Base-by-base conservation (phyloP, 176 grass and related monocot genomes). In the Carex cristatella region DNA sequence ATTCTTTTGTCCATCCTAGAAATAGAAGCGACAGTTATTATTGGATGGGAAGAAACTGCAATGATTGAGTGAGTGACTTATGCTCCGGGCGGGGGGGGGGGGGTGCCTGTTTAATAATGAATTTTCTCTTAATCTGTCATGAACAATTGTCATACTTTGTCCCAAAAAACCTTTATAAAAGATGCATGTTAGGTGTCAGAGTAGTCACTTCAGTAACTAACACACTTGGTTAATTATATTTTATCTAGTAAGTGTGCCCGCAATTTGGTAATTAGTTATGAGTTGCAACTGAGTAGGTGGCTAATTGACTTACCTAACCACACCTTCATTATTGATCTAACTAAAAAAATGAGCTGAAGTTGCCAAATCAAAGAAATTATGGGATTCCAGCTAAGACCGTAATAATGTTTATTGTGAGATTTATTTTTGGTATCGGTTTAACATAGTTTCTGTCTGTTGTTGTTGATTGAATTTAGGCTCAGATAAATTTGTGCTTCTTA, bases 151-250 rank as follows among this genome's bases (percentile, higher is more conserved):
- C 23, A 76, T 76, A 53, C 28, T 32, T 58, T 51, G 23, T 53
- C 51, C 42, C 12, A 58, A 14, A 57, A 79, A 57, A 51, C 11
- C 74, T 79, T 57, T 55, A 79, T 79, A 35, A 28, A 81, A 69
- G 28, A 68, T 33, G 15, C 19, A 18, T 7, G 53, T 49, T 66
- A 33, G 37, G 61, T 32, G 42, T 8, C 51, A 69, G 61, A 53
- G 16, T 49, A 51, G 14, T 65, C 30, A 67, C 15, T 51, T 69
- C 49, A 65, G n/a, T 49, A 83, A 44, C 23, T 66, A 83, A 54
- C 49, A 83, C 23, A 68, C 65, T 48, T 65, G 61, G 49, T 65
- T 68, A 65, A 65, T 83, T 33, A 53, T 82, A 82, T 83, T 60
- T 16, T 67, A 53, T 5, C 48, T 65, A 5, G 15, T 44, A 54